phyloP scores from a whole-genome alignment of 306 rosid species.

The Crataegus laevigata region DNA sequence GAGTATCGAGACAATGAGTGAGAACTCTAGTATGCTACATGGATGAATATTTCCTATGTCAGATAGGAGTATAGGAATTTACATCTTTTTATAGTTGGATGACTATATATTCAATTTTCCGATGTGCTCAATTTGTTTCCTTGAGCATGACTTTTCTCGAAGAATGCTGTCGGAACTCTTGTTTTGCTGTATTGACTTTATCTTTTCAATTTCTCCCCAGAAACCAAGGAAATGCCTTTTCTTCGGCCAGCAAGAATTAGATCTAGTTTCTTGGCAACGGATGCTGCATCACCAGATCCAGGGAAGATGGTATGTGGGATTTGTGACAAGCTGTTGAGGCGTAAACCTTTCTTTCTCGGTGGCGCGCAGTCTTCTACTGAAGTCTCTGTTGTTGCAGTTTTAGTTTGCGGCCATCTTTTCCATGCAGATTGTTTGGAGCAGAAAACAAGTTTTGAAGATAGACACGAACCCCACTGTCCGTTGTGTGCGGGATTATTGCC shows the following conservation, averaged over 20 bases:
- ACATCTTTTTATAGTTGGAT: background rate
- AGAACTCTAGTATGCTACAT: background rate
- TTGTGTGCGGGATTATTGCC: constrained; percentile 35
- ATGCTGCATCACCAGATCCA: constrained; percentile 37
- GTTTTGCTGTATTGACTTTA: background rate
- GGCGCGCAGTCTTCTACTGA: constrained; percentile 40
- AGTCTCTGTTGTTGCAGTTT: constrained; percentile 65
- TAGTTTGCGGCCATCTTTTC: constrained; percentile 81
- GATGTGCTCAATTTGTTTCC: background rate
- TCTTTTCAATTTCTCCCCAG: constrained; percentile 21
- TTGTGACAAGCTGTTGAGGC: constrained; percentile 61
- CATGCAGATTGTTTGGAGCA: constrained; percentile 88
- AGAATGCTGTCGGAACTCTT: background rate
- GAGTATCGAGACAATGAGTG: background rate
- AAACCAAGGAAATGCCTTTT: constrained; percentile 40
- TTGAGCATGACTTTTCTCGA: background rate
- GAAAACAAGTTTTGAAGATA: constrained; percentile 45
- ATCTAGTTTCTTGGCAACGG: constrained; percentile 35
- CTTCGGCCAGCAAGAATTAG: constrained; percentile 66
- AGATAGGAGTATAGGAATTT: background rate
- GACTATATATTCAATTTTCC: background rate
- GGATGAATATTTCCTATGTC: background rate
- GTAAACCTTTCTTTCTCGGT: constrained; percentile 43
- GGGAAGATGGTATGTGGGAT: constrained; percentile 52
- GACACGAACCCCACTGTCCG: constrained; percentile 68